Base-by-base conservation (phyloP, 176 grass and related monocot genomes). In the Melocanna baccifera region DNA sequence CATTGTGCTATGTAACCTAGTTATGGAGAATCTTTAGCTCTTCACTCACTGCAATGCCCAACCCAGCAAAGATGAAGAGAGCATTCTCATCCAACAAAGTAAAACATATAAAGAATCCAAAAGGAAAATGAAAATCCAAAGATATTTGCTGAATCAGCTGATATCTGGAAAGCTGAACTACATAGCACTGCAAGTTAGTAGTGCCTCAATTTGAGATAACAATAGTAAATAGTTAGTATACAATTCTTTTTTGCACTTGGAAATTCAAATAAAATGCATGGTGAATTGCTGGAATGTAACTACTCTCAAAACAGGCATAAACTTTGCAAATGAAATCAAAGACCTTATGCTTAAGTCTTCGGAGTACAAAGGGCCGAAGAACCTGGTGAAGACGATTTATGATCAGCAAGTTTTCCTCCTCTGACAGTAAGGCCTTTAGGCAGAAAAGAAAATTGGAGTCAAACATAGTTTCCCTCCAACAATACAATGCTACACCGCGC, bases 321-420 rank as follows among this genome's bases (percentile, higher is more conserved):
- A 52, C 19, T 87, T 81, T 73, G 41, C 64, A 13, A 82, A 82
- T 42, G 40, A 86, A 83, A 32, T 81, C 28, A 72, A 71, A 86
- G 39, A 99, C 93, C 96, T 99, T 99, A 84, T 99, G 93, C 91
- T 99, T 99, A 67, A 99, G 91, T 69, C 96, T 96, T 92, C 93
- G 83, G 40, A 99, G 96, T 55, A 99, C 93, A 91, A 99, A 99
- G 9, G 96, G 96, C 62, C 96, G 96, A 94, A 99, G 96, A 92
- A 99, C 96, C 88, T 99, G 96, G 67, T 99, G 96, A 86, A 99
- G 96, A 41, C 96, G 96, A 83, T 99, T 99, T 91, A 99, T 99
- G 83, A 99, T 99, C 57, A 99, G 65, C 90, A 99, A 92, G 88
- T 99, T 99, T 86, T 99, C 96, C 81, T 99, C 96, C 88, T 99